phyloP scores from a whole-genome alignment of 208 protist genomes.

The Leishmania major region DNA sequence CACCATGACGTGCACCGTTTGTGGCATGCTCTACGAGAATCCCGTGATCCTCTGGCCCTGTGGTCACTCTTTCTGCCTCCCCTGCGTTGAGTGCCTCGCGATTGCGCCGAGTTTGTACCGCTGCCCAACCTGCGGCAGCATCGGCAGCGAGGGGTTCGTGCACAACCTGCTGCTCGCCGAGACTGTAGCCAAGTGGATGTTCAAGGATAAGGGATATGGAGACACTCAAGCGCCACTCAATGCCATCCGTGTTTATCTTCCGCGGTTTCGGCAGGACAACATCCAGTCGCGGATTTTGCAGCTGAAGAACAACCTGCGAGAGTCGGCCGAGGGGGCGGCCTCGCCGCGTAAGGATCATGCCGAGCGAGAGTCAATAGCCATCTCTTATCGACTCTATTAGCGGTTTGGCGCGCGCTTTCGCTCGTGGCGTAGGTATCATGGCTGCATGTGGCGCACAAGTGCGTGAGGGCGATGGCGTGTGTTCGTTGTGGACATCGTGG shows the following conservation, averaged over 20 bases:
- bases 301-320: slow-evolving; percentile 43
- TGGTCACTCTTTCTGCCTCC: slow-evolving; percentile 80
- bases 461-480: not conserved
- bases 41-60: slow-evolving; percentile 89
- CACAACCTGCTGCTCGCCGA: slow-evolving; percentile 85
- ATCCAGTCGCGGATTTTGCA: slow-evolving; percentile 49
- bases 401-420: not conserved
- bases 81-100: slow-evolving; percentile 79
- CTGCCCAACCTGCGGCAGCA: slow-evolving; percentile 83
- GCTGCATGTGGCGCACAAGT: not conserved
- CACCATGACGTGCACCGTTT: slow-evolving; percentile 76
- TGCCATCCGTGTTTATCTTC: slow-evolving; percentile 76
- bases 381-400: slow-evolving; percentile 81
- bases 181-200: slow-evolving; percentile 90
- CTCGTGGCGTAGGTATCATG: not conserved
- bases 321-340: slow-evolving; percentile 20
- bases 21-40: slow-evolving; percentile 78
- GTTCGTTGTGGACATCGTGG: not conserved
- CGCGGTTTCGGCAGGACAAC: slow-evolving; percentile 64
- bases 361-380: slow-evolving; percentile 51
- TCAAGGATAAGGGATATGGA: slow-evolving; percentile 85
- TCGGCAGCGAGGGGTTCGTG: slow-evolving; percentile 86
- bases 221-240: slow-evolving; percentile 77
- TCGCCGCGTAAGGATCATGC: not conserved
- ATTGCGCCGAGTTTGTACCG: slow-evolving; percentile 86